A percentile compares a stretch with the other conserved stretches of the same genome.
Conservation (phyloP, 2,329 filamentous ascomycete genomes). For the Colletotrichum incanum region DNA sequence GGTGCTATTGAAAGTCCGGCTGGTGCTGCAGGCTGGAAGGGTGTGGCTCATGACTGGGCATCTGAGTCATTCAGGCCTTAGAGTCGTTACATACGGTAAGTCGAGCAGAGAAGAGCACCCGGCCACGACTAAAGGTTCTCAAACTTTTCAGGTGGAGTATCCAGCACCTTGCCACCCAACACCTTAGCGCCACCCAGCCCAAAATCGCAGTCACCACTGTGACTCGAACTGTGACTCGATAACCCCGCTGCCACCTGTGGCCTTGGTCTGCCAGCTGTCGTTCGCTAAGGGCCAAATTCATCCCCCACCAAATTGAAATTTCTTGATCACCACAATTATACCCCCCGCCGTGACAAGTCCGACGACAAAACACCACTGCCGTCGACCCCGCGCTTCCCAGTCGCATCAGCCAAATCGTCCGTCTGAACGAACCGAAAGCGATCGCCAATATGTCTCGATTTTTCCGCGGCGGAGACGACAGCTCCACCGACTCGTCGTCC, state of each 20-base stretch:
- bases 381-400: conserved; percentile 41
- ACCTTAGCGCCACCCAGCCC: background rate
- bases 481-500: conserved; percentile 95
- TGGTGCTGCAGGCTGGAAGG: background rate
- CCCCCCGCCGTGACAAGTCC: conserved; percentile 41
- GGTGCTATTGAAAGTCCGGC: conserved; percentile 22
- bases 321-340: conserved; percentile 35
- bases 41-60: background rate
- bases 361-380: conserved; percentile 38
- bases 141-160: conserved; percentile 28
- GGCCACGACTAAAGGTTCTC: background rate
- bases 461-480: conserved; percentile 92
- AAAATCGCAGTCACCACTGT: background rate
- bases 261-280: conserved; percentile 28
- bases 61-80: background rate
- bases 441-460: conserved; percentile 88
- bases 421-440: conserved; percentile 37
- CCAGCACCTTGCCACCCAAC: conserved; percentile 12
- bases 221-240: background rate
- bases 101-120: background rate
- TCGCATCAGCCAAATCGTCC: conserved; percentile 37
- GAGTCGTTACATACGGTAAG: too few species aligned
- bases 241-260: conserved; percentile 32
- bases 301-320: conserved; percentile 43
- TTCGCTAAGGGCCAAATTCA: conserved; percentile 40